Conservation (phyloP, 176 grass and related monocot species). For the Zea luxurians region DNA sequence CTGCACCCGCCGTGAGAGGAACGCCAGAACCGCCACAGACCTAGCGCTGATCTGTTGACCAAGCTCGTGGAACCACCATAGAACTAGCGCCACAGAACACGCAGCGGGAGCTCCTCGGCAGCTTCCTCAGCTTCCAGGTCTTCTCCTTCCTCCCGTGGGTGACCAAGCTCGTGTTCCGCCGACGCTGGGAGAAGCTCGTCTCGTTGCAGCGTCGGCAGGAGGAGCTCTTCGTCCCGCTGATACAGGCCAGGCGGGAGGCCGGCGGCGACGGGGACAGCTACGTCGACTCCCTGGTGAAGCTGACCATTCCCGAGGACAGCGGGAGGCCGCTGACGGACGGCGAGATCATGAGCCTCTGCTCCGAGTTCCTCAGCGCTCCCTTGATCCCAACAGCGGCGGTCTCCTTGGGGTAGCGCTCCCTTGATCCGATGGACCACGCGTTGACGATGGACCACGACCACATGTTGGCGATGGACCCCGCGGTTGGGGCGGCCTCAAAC, state of each 20-base stretch:
- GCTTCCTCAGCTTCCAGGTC: slow-evolving; percentile 54
- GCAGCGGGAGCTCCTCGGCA: slow-evolving; percentile 35
- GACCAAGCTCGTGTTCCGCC: slow-evolving; percentile 56
- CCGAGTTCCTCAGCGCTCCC: slow-evolving; percentile 58
- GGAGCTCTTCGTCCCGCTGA: slow-evolving; percentile 55
- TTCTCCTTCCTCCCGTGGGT: slow-evolving; percentile 46
- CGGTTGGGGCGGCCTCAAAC: too few relatives aligned
- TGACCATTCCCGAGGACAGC: slow-evolving; percentile 38
- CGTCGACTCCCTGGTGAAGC: slow-evolving; percentile 32
- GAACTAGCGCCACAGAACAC: too few relatives aligned
- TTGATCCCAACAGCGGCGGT: too few relatives aligned
- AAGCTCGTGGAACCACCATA: too few relatives aligned
- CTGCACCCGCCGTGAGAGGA: too few relatives aligned
- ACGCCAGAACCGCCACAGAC: too few relatives aligned
- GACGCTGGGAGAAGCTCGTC: slow-evolving; percentile 50
- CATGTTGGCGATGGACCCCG: too few relatives aligned
- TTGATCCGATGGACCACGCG: too few relatives aligned
- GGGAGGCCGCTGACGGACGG: slow-evolving; percentile 32
- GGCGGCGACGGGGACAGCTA: slow-evolving; percentile 39
- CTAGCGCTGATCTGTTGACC: too few relatives aligned
- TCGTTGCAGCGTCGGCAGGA: slow-evolving; percentile 50
- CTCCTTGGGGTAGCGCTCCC: too few relatives aligned
- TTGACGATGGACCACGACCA: too few relatives aligned
- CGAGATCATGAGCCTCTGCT: slow-evolving; percentile 56
- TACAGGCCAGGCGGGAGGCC: slow-evolving; percentile 31